Percentiles rank a stretch among this genome's conserved stretches.
phyloP scores from a whole-genome alignment of 2,329 filamentous ascomycete species.

The Eutypella sp. region DNA sequence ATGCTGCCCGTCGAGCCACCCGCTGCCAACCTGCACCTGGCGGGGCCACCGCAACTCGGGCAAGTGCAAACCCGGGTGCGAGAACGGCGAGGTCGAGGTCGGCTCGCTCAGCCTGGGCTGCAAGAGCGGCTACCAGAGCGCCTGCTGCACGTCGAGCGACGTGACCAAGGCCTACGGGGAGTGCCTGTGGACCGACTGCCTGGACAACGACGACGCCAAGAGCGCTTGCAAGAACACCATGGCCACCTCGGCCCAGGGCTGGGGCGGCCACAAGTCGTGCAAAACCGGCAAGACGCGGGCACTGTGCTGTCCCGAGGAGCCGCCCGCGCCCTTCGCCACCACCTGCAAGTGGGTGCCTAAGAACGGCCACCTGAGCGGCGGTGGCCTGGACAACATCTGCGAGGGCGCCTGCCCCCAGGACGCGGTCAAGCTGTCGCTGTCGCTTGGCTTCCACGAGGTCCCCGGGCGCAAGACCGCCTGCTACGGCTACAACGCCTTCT shows the following conservation, averaged over 20 bases:
- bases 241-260: neutral
- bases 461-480: neutral
- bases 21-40: conserved; percentile 11
- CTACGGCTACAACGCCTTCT: conserved; percentile 1
- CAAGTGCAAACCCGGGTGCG: conserved; percentile 10
- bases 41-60: conserved; percentile 13
- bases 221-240: neutral
- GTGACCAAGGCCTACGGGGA: conserved; percentile 5
- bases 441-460: neutral
- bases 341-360: neutral
- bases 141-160: conserved; percentile 8
- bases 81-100: conserved; percentile 9
- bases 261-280: conserved; percentile 1
- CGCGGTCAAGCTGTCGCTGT: neutral
- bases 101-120: conserved; percentile 6
- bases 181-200: conserved; percentile 9
- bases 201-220: neutral
- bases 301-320: conserved; percentile 1
- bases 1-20: neutral
- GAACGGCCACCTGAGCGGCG: neutral
- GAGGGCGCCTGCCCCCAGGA: neutral
- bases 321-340: neutral
- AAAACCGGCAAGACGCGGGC: neutral
- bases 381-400: neutral
- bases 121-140: conserved; percentile 7